Base-by-base conservation (phyloP, 2,329 filamentous ascomycete genomes). In the Aureobasidium sp. region DNA sequence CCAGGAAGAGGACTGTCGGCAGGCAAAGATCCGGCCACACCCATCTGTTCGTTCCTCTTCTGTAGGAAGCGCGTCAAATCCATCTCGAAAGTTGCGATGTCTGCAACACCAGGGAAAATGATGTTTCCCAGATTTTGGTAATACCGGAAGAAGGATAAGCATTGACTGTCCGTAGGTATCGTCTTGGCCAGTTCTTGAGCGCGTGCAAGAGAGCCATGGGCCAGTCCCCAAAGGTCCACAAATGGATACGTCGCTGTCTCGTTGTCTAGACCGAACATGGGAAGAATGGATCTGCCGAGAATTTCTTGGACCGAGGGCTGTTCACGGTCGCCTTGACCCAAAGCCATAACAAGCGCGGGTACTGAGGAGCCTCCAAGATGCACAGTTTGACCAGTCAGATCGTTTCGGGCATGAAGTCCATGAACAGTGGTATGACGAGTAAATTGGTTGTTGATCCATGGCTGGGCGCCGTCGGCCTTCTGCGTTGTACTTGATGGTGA, bases 231-330 rank as follows among this genome's bases (percentile, higher is more conserved):
- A 3, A 86, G 72, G 67, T 86, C 84, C 32, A 86, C 82, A 66
- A 86, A 86, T 7, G 84, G 84, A 67, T 86, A 86, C 9, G 83
- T 86, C 4, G 82, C 82, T 41, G 80, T 83, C 67, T 86, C 83
- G 66, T 86, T 86, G 67, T 86, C 84, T 37, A 86, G 75, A 3
- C 84, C 84, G 61, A 86, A 78, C 60, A 86, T 81, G 0, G 84
- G 83, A 27, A 86, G 71, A 65, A 86, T 83, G 50, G 81, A 83
- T 66, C 83, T 83, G 65, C 84, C 82, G 48, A 85, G 71, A 13
- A 85, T 72, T 53, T 84, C 80, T 64, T 83, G 79, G 13, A 83
- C 77, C 39, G 82, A 79, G 29, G 81, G 79, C 66, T 81, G 75
- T 47, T 79, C 75, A 29, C 72, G 70, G 55, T 76, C 73, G 5